Base-by-base conservation (phyloP, 2,329 filamentous ascomycete genomes). In the Fusarium sulawesiense region DNA sequence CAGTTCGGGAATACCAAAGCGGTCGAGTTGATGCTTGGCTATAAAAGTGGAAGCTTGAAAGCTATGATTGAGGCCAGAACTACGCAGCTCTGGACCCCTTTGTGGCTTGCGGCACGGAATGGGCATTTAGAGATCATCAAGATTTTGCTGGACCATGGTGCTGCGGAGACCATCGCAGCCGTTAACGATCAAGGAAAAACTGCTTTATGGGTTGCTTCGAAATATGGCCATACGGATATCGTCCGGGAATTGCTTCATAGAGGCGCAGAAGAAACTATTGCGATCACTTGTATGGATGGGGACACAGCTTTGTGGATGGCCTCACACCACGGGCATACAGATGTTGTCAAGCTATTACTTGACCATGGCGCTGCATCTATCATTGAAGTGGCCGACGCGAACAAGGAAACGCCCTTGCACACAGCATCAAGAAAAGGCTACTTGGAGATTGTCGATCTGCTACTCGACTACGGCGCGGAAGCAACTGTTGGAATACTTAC, bases 1-100 rank as follows among this genome's bases (percentile, higher is more conserved):
- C 0, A 16, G 13, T 4, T 0, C 0, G 47, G 47, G 3, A 50
- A 2, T 16, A n/a, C 4, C 16, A 25, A 20, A 0, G 6, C 12
- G 3, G 12, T 37, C 4, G 21, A 23, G 2, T 4, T 9, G 8
- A 16, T 59, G 0, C 37, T 59, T 7, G 13, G 12, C 1, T 57
- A 54, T 3, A 10, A 12, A 20, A 10, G 16, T 11, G 2, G 8
- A 2, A 29, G n/a, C 7, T 1, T 5, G 10, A 16, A 11, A 6
- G 12, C 29, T 2, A 34, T 49, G 29, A 21, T 34, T 10, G 47
- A 49, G 9, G 29, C 47, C 6, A 49, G 11, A 7, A 13, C 9
- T 12, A 32, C 20, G 3, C 7, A 4, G 10, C 20, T 49, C 6
- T 30, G 9, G 3, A 50, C 47, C 1, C 30, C 47, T 14, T n/a